Base-by-base conservation (phyloP, 257 asterid species). In the Solanum chiquidenum region DNA sequence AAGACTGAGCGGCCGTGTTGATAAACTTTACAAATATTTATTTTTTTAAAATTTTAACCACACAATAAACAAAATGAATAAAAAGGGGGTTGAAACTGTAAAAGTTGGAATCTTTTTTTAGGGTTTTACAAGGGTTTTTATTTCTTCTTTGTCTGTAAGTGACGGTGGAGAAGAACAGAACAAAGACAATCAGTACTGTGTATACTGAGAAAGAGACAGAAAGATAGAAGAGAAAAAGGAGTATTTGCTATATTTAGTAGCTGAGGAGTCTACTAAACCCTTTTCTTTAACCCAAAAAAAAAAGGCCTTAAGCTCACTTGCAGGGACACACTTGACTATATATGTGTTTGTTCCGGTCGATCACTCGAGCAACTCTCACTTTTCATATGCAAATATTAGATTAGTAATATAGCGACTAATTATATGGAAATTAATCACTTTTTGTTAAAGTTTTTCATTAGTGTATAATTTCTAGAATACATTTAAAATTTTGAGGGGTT, bases 1-100 rank as follows among this genome's bases (percentile, higher is more conserved):
- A 77, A 87, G 83, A 92, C 90, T 90, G 86, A 91, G 91, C 91
- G 79, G 98, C 98, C 98, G 98, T 95, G 58, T 94, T 93, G 96
- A 92, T 92, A 90, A 84, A 46, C 69, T 83, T 88, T 40, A 34
- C 11, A 5, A 69, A 8, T 35, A 27, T 20, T 23, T 33, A 37
- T 34, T 12, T 29, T 31, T 31, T 16, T 0, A 31, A 25, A 40
- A 6, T 7, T 55, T 60, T 27, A 16, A 72, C 55, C 55, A 25
- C 68, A 46, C 25, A 82, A 18, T 52, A 52, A 52, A 18, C n/a
- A 31, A 49, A 49, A 49, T 5, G 9, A 46, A 0, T 5, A 16
- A 44, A 0, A 8, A 3, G 40, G 40, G 35, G 31, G 40, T 14
- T n/a, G 74, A 85, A 55, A 29, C 85, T 62, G 86, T 9, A 40